Evolutionary conservation across 306 rosid species (phyloP), one percentile per base, ranked within the genome.

Genomic region (Fagus sylvatica): DNA sequence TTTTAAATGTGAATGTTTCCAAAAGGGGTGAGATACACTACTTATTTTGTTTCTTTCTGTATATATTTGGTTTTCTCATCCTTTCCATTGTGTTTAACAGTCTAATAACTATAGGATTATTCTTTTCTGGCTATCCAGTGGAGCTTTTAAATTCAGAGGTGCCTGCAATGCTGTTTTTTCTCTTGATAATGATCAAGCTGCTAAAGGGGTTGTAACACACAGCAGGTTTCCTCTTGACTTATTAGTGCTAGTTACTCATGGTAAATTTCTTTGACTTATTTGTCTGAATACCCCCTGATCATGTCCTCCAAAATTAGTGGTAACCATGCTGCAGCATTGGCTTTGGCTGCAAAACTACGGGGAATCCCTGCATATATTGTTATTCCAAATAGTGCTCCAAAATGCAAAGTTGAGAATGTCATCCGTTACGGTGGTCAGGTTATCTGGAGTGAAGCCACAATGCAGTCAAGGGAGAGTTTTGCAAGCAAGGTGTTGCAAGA

Each of bases 101-200:
- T 17, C 28, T 39, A 39, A 39, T 62, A 36, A 65, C 33, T 39
- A 39, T 7, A 32, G 40, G 1, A 28, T 43, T 79, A 67, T 39
- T 67, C 30, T 69, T 68, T 43, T 78, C 49, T 84, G 80, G 39
- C 69, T 48, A 33, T 56, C 2, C 84, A 92, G 96, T 53, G 98
- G 97, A 66, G 93, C 97, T 79, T 94, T 90, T 74, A 94, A 92
- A 84, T 90, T 94, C 74, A 89, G 98, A 88, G 98, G 98, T 62
- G 97, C 95, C 73, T 81, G 89, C 93, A 92, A 92, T 90, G 97
- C 97, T 37, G 93, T 94, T 55, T 90, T 83, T 83, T 92, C 98
- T 72, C 95, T 94, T 40, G 79, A 77, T 66, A 86, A 92, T 77
- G 84, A 67, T 39, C 85, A 94, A 67, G 98, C 95, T 78, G 84